phyloP scores from a whole-genome alignment of 2,329 filamentous ascomycete species.

The Plenodomus biglobosus region DNA sequence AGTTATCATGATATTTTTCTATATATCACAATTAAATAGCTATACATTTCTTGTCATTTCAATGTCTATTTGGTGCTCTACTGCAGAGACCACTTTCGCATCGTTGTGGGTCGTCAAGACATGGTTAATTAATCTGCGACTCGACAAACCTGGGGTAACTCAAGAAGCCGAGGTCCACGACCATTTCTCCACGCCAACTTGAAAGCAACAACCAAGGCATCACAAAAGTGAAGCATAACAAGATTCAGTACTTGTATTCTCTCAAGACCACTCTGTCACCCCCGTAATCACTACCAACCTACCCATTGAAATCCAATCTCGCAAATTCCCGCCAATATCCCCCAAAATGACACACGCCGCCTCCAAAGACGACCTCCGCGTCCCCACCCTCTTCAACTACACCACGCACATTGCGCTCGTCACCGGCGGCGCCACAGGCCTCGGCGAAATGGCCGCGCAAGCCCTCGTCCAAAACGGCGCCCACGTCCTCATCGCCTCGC shows the following conservation, averaged over 20 bases:
- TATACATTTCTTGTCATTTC: too few relatives aligned
- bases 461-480: conserved; percentile 57
- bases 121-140: too few relatives aligned
- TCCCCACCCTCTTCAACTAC: conserved; percentile 41
- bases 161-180: not conserved
- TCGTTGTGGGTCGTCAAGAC: too few relatives aligned
- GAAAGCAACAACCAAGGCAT: not conserved
- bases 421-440: conserved; percentile 55
- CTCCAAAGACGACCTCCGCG: conserved; percentile 37
- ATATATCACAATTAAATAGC: not conserved
- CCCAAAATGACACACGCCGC: conserved; percentile 34
- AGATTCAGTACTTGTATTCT: not conserved
- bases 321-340: too few relatives aligned
- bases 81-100: too few relatives aligned
- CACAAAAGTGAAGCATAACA: not conserved
- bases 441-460: conserved; percentile 59
- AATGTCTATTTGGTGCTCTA: too few relatives aligned
- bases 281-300: too few relatives aligned
- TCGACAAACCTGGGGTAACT: not conserved
- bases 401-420: conserved; percentile 50
- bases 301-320: too few relatives aligned
- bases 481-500: conserved; percentile 56
- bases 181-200: not conserved
- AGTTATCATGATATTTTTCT: not conserved
- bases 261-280: too few relatives aligned